These are phyloP conservation scores for Rutidosis leptorrhynchoides DNA, from an alignment of 129 eudicot genomes.

Conservation along the genomic window DNA sequence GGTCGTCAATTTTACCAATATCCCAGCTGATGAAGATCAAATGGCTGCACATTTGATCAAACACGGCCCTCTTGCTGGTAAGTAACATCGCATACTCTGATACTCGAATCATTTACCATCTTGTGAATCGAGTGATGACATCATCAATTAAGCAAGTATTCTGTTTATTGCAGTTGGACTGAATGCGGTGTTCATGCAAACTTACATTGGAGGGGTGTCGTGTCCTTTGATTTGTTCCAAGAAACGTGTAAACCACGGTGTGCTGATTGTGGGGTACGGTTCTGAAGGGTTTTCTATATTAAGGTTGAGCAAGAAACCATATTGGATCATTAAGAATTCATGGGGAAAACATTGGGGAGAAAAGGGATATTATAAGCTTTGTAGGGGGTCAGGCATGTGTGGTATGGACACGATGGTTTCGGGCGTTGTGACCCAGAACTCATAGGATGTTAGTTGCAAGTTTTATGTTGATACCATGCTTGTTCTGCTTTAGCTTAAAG, in stretches of 20 bases:
- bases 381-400: slow-evolving; percentile 78
- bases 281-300: slow-evolving; percentile 74
- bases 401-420: slow-evolving; percentile 92
- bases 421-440: slow-evolving; percentile 48
- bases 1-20: slow-evolving; percentile 58
- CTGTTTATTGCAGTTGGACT: slow-evolving; percentile 53
- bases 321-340: slow-evolving; percentile 91
- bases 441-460: not conserved
- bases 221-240: slow-evolving; percentile 83
- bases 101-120: not conserved
- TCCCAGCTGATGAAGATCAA: slow-evolving; percentile 69
- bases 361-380: slow-evolving; percentile 64
- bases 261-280: slow-evolving; percentile 81
- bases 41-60: slow-evolving; percentile 73
- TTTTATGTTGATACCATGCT: not conserved
- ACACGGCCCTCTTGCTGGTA: slow-evolving; percentile 92
- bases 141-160: not conserved
- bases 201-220: slow-evolving; percentile 90
- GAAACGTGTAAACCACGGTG: slow-evolving; percentile 74
- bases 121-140: not conserved
- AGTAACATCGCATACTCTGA: not conserved
- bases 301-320: slow-evolving; percentile 67
- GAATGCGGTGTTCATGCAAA: slow-evolving; percentile 91
- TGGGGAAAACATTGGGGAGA: slow-evolving; percentile 95
- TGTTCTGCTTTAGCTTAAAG: slow-evolving; percentile 2